Base-by-base conservation (phyloP, 176 grass and related monocot genomes). In the Lolium perenne region DNA sequence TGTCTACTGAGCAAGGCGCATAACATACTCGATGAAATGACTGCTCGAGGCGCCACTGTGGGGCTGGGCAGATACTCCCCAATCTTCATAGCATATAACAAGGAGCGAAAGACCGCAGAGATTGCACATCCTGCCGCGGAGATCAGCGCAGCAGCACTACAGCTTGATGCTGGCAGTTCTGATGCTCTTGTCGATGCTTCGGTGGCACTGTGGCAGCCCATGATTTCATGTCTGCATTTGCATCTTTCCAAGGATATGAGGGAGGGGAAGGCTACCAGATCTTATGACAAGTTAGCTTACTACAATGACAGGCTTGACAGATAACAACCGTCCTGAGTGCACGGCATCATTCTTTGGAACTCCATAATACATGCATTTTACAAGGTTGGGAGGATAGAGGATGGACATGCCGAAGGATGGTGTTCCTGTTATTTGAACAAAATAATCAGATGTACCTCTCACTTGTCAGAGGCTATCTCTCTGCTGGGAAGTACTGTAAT, bases 301-400 rank as follows among this genome's bases (percentile, higher is more conserved):
- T 72, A 95, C 93, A 82, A 98, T 93, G 93, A 98, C 87, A 50
- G 93, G 95, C 29, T 92, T 98, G 72, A 98, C 90, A 21, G 93
- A 98, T 78, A 98, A 95, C 74, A 91, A 98, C 49, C 80, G 91
- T 14, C 91, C 95, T 74, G 45, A 47, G 45, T 7, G 7, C 45
- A 47, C 8, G 45, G 7, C 45, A 47, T 47, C 5, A 9, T 47
- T 47, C 45, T 47, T 60, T 98, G 96, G 96, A 98, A 98, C 67
- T 98, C 93, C 12, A 95, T 95, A 78, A 91, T 98, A 60, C 96
- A 98, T 82, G 93, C 96, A 78, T 98, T 98, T 78, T 95, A 84
- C 84, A 98, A 98, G 76, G 86, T 92, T 38, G 91, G 96, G 48
- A 87, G 88, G 70, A 84, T 98, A 49, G 96, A 98, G 80, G 91